Evolutionary conservation across 1,284 basidiomycete species (phyloP).

Genomic region (Irpex sp.): DNA sequence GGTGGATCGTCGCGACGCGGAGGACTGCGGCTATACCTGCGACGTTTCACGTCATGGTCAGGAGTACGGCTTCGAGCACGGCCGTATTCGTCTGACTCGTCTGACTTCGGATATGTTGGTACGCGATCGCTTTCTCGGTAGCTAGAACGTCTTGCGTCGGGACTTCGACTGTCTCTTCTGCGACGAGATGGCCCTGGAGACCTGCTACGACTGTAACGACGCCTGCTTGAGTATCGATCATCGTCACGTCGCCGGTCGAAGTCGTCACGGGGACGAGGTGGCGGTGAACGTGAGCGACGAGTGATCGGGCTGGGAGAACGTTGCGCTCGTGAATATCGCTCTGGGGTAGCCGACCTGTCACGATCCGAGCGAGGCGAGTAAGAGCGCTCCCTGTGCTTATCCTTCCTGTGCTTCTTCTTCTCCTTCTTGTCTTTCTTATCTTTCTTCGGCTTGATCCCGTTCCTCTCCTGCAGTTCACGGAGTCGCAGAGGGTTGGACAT

Average conservation of each 20-base stretch:
- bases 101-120: constrained; percentile 38
- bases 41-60: constrained; percentile 34
- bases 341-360: constrained; percentile 33
- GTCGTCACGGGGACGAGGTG: constrained; percentile 18
- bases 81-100: constrained; percentile 43
- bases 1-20: constrained; percentile 19
- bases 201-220: constrained; percentile 25
- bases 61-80: constrained; percentile 20
- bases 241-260: constrained; percentile 29
- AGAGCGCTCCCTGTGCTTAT: constrained; percentile 33
- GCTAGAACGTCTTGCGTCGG: constrained; percentile 11
- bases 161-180: constrained; percentile 21
- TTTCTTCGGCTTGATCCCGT: constrained; percentile 73
- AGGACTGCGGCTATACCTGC: constrained; percentile 37
- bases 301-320: constrained; percentile 37
- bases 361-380: constrained; percentile 31
- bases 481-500: constrained; percentile 90
- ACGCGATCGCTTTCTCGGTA: constrained; percentile 19
- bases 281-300: constrained; percentile 35
- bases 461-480: constrained; percentile 74
- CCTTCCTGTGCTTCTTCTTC: constrained; percentile 48
- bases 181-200: constrained; percentile 25
- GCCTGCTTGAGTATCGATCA: constrained; percentile 18
- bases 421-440: constrained; percentile 71
- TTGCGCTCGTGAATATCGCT: constrained; percentile 28